Base-by-base conservation (phyloP, 2,329 filamentous ascomycete species). In the Ascocoryne sarcoides region DNA sequence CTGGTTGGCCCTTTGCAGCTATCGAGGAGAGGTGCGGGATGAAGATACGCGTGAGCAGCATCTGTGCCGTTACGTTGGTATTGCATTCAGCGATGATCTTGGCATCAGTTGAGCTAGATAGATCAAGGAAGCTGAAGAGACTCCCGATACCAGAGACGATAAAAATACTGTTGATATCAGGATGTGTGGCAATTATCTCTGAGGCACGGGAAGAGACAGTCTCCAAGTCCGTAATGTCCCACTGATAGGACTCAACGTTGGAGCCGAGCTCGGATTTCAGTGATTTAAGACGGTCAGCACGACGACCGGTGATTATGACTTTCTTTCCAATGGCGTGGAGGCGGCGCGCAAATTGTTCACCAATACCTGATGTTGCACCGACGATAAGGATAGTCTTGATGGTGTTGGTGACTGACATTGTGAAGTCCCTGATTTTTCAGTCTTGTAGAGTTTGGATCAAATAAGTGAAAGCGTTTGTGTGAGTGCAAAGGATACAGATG, bases 101-200 rank as follows among this genome's bases (percentile, higher is more conserved):
- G 14, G 41, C 21, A 2, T 37, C 23, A 9, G 32, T 51, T 14
- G 51, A 52, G 34, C 44, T 51, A 4, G 50, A 46, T 3, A 51
- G 39, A 12, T 57, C 44, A 4, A 49, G 48, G 21, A 58, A 52
- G 20, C 49, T 44, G 31, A 47, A 48, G 10, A 48, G 42, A 10
- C 46, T 47, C 43, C 56, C 51, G 44, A 55, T 57, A 10, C 59
- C 59, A 9, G 56, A 52, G n/a, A 57, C 53, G 36, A 60, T 42
- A 37, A 61, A 55, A 20, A 63, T 50, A 5, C 56, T 56, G 40
- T 63, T 59, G 32, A 64, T 48, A 20, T 47, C 42, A 2, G 55
- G 58, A 38, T 51, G 51, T 5, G 33, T 41, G 5, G 39, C 47
- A 21, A 55, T 38, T 19, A 52, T 38, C 10, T 5, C 10, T 3